phyloP scores from a whole-genome alignment of 2,329 filamentous ascomycete genomes.

The Xylariaceae sp. region DNA sequence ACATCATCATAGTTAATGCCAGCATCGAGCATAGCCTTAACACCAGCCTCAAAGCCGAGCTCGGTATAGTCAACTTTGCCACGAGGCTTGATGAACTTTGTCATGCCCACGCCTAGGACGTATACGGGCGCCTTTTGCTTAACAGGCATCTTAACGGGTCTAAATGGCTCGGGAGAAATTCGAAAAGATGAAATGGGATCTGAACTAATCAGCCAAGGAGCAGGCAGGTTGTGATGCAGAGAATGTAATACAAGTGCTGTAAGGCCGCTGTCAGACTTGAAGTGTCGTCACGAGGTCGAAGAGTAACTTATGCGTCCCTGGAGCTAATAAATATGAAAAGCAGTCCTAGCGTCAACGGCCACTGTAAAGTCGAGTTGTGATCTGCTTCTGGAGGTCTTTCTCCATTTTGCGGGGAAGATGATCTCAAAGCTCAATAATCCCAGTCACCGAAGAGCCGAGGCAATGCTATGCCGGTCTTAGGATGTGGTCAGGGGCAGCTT shows the following conservation, averaged over 20 bases:
- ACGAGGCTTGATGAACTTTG: slow-evolving; percentile 96
- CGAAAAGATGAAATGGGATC: not conserved
- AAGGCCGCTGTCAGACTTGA: not conserved
- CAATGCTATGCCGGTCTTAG: too few relatives aligned
- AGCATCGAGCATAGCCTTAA: slow-evolving; percentile 81
- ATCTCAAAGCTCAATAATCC: slow-evolving; percentile 7
- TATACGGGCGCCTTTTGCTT: slow-evolving; percentile 60
- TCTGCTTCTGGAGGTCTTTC: not conserved
- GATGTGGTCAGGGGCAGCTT: too few relatives aligned
- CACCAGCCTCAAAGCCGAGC: slow-evolving; percentile 85
- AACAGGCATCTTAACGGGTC: slow-evolving; percentile 40
- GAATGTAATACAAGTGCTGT: not conserved
- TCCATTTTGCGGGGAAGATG: not conserved
- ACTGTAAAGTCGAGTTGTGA: not conserved
- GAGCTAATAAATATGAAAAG: not conserved
- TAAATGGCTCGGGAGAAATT: not conserved
- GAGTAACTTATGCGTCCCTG: not conserved
- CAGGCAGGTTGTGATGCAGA: not conserved
- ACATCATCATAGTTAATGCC: slow-evolving; percentile 96
- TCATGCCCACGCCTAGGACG: slow-evolving; percentile 97
- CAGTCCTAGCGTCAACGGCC: not conserved
- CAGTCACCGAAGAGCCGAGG: not conserved
- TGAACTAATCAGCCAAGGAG: not conserved
- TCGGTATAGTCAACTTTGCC: slow-evolving; percentile 94
- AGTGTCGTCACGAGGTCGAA: not conserved